phyloP scores from a whole-genome alignment of 805 yeast genomes.

The Kazachstania martiniae region DNA sequence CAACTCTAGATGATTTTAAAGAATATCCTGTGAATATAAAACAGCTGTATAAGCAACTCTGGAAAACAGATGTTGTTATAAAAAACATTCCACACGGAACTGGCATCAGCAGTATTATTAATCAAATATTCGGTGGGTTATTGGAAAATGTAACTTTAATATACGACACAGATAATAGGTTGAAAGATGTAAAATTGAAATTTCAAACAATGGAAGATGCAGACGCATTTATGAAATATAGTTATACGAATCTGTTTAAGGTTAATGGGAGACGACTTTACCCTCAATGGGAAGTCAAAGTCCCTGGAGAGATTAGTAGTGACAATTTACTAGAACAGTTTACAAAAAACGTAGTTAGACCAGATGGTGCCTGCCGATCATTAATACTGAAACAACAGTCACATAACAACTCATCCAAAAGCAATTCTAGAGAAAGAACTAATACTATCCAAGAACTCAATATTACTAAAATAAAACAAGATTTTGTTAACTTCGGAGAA shows the following conservation, averaged over 20 bases:
- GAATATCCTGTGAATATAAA: too few relatives aligned
- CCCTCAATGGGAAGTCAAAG: slow-evolving; percentile 34
- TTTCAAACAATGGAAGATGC: slow-evolving; percentile 50
- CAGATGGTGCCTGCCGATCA: slow-evolving; percentile 31
- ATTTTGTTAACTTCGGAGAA: slow-evolving; percentile 47
- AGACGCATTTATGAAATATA: slow-evolving; percentile 38
- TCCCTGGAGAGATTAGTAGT: slow-evolving; percentile 2
- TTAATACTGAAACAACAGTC: slow-evolving; percentile 36
- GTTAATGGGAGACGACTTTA: slow-evolving; percentile 45
- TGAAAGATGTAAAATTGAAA: slow-evolving; percentile 35
- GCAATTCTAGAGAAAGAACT: slow-evolving; percentile 1
- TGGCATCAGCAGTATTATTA: slow-evolving; percentile 39
- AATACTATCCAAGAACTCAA: slow-evolving; percentile 36
- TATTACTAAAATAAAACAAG: slow-evolving; percentile 33
- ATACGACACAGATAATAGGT: slow-evolving; percentile 4
- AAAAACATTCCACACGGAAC: slow-evolving; percentile 32
- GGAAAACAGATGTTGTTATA: slow-evolving; percentile 19
- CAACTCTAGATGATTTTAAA: too few relatives aligned
- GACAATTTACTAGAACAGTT: slow-evolving; percentile 17
- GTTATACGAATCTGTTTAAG: slow-evolving; percentile 41
- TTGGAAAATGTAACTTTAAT: slow-evolving; percentile 38
- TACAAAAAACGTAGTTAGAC: slow-evolving; percentile 31
- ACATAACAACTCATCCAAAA: slow-evolving; percentile 1
- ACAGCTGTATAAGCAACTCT: too few relatives aligned
- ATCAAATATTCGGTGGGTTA: slow-evolving; percentile 61